Evolutionary conservation across 345 rosid species (phyloP).

Genomic region (Camelina hispida): DNA sequence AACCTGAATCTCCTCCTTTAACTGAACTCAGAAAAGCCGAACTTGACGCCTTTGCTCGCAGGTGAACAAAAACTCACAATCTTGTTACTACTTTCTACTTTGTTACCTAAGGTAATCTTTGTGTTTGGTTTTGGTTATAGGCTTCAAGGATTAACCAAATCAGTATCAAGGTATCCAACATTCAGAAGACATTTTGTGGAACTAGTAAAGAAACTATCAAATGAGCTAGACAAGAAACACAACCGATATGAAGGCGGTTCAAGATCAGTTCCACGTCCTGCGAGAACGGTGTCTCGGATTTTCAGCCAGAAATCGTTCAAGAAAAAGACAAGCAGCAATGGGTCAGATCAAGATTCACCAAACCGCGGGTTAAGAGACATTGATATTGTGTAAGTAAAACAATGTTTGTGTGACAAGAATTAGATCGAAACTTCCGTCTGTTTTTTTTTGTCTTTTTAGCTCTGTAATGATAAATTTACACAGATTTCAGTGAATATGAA

Average conservation of each 20-base stretch:
- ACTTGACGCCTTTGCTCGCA: constrained; percentile 89
- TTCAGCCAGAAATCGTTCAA: constrained; percentile 67
- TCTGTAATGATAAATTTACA: constrained; percentile 37
- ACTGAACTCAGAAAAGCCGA: constrained; percentile 83
- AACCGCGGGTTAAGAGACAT: constrained; percentile 42
- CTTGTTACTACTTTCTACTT: too few species aligned
- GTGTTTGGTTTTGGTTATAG: constrained; percentile 42
- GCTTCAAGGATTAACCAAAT: constrained; percentile 85
- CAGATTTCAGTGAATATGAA: constrained; percentile 23
- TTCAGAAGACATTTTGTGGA: constrained; percentile 64
- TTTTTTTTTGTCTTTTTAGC: neutral
- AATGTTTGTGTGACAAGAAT: constrained; percentile 11
- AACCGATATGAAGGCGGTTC: constrained; percentile 42
- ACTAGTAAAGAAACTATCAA: constrained; percentile 59
- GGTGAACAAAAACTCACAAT: constrained; percentile 48
- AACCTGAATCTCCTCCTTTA: constrained; percentile 60
- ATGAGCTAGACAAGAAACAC: constrained; percentile 64
- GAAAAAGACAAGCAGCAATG: constrained; percentile 54
- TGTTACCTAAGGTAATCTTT: neutral
- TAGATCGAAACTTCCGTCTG: constrained; percentile 8
- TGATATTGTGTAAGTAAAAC: constrained; percentile 49
- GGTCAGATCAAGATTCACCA: constrained; percentile 59
- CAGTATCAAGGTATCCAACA: constrained; percentile 85
- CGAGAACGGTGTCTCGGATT: constrained; percentile 59
- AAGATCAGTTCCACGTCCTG: constrained; percentile 52